These are phyloP conservation scores for Dendrobium huoshanense DNA, from an alignment of 106 monocot species.

Conservation along the genomic window DNA sequence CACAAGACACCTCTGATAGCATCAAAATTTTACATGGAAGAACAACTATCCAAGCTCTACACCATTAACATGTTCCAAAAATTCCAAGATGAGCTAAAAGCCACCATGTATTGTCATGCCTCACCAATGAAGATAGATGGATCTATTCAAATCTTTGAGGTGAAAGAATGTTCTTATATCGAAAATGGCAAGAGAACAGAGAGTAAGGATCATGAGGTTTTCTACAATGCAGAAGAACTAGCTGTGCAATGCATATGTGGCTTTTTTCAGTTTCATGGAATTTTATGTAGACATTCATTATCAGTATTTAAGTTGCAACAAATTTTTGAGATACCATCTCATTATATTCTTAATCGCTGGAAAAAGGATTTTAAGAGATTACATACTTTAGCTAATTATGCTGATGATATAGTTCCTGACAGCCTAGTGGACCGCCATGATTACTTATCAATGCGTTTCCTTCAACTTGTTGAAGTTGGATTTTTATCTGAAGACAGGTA, in stretches of 20 bases:
- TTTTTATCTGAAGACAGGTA: slow-evolving; percentile 48
- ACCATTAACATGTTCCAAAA: slow-evolving; percentile 62
- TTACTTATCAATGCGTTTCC: slow-evolving; percentile 30
- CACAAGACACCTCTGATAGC: slow-evolving; percentile 38
- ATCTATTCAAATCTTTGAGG: slow-evolving; percentile 36
- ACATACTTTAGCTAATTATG: slow-evolving; percentile 27
- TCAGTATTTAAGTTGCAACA: slow-evolving; percentile 64
- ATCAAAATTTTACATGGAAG: slow-evolving; percentile 66
- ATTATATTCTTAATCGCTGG: slow-evolving; percentile 69
- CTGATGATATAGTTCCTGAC: slow-evolving; percentile 13
- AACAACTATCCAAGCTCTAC: slow-evolving; percentile 63
- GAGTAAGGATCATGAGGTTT: slow-evolving; percentile 40
- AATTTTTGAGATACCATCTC: slow-evolving; percentile 50
- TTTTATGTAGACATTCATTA: slow-evolving; percentile 63
- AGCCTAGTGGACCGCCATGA: slow-evolving; percentile 25
- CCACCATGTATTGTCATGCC: slow-evolving; percentile 58
- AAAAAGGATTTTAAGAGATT: slow-evolving; percentile 55
- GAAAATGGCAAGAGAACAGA: slow-evolving; percentile 49
- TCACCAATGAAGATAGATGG: slow-evolving; percentile 33
- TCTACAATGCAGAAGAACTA: slow-evolving; percentile 37
- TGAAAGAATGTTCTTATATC: slow-evolving; percentile 64
- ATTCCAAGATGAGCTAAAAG: slow-evolving; percentile 77
- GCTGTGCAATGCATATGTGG: slow-evolving; percentile 53
- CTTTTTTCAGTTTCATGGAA: slow-evolving; percentile 58
- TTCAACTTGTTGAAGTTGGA: slow-evolving; percentile 43